Evolutionary conservation across 371 early-diverging fungal species (phyloP).

Genomic region (Mycotypha africana): DNA sequence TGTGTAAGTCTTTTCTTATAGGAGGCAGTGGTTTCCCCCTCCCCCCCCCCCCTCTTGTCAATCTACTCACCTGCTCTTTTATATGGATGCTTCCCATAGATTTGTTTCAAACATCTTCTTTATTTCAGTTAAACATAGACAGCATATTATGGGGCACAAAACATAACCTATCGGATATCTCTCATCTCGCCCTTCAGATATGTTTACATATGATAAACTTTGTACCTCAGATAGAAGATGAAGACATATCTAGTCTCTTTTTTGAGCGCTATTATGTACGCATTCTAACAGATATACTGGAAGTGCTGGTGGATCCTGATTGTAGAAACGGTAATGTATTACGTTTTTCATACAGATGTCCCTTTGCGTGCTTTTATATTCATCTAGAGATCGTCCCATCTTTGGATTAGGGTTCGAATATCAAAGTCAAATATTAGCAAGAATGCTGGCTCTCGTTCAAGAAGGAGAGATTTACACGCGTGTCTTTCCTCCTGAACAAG

Average conservation of each 20-base stretch:
- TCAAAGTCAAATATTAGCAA: slow-evolving; percentile 82
- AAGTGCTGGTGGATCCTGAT: slow-evolving; percentile 86
- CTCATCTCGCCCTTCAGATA: slow-evolving; percentile 80
- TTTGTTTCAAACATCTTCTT: slow-evolving; percentile 51
- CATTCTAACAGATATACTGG: slow-evolving; percentile 84
- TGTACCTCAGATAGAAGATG: slow-evolving; percentile 55
- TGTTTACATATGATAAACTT: slow-evolving; percentile 73
- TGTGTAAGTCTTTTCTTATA: slow-evolving; percentile 26
- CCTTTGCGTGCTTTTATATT: too few species aligned
- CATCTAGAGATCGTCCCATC: too few species aligned
- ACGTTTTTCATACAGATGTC: not conserved
- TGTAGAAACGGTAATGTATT: slow-evolving; percentile 79
- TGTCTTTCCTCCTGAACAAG: slow-evolving; percentile 64
- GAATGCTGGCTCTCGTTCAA: slow-evolving; percentile 81
- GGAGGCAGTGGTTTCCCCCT: too few species aligned
- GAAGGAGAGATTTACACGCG: slow-evolving; percentile 79
- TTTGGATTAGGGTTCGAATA: slow-evolving; percentile 70
- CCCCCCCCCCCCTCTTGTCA: too few species aligned
- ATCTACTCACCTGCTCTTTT: too few species aligned
- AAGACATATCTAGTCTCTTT: slow-evolving; percentile 72
- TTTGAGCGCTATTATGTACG: slow-evolving; percentile 80
- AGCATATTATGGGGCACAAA: slow-evolving; percentile 95
- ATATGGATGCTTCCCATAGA: too few species aligned
- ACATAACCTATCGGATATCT: slow-evolving; percentile 90
- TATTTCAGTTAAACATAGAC: slow-evolving; percentile 78